Percentiles rank a stretch among this genome's conserved stretches.
These are phyloP conservation scores for Incumbomyces lentus DNA, from an alignment of 2,329 filamentous ascomycete species.

Conservation along the genomic window DNA sequence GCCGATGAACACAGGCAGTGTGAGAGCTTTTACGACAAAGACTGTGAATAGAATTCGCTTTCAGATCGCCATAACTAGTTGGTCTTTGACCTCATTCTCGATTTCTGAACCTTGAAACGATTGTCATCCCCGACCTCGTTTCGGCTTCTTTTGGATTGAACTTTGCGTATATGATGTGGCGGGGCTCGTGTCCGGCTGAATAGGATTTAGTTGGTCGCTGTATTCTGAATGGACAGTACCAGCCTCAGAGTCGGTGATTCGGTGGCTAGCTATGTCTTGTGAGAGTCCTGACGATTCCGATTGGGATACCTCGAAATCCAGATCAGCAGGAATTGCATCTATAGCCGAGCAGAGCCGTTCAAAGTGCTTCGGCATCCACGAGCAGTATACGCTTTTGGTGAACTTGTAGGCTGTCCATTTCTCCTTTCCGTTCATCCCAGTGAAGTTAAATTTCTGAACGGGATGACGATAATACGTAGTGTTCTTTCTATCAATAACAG, in stretches of 20 bases:
- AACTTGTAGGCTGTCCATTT: slow-evolving; percentile 31
- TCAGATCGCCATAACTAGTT: too few species aligned
- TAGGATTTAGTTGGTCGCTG: not conserved
- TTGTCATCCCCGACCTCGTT: too few species aligned
- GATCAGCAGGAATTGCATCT: slow-evolving; percentile 17
- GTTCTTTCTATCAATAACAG: slow-evolving; percentile 15
- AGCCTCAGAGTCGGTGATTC: not conserved
- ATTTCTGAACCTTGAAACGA: too few species aligned
- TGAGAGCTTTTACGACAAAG: too few species aligned
- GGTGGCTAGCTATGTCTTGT: not conserved
- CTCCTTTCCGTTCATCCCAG: slow-evolving; percentile 24
- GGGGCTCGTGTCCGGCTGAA: not conserved
- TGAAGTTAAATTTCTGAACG: slow-evolving; percentile 28
- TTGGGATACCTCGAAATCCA: slow-evolving; percentile 7
- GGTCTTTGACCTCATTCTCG: too few species aligned
- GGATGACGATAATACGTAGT: slow-evolving; percentile 30
- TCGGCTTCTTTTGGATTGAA: not conserved
- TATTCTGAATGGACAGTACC: not conserved
- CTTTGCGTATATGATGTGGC: not conserved
- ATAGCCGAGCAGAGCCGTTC: slow-evolving; percentile 30
- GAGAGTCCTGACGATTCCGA: not conserved
- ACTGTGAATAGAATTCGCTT: too few species aligned
- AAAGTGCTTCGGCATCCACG: slow-evolving; percentile 29
- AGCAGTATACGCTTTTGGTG: slow-evolving; percentile 29
- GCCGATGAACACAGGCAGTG: too few species aligned